A percentile compares a stretch with the other conserved stretches of the same genome.
Evolutionary conservation across 495 filamentous ascomycete genomes (phyloP).

Genomic region (Podospora conica): DNA sequence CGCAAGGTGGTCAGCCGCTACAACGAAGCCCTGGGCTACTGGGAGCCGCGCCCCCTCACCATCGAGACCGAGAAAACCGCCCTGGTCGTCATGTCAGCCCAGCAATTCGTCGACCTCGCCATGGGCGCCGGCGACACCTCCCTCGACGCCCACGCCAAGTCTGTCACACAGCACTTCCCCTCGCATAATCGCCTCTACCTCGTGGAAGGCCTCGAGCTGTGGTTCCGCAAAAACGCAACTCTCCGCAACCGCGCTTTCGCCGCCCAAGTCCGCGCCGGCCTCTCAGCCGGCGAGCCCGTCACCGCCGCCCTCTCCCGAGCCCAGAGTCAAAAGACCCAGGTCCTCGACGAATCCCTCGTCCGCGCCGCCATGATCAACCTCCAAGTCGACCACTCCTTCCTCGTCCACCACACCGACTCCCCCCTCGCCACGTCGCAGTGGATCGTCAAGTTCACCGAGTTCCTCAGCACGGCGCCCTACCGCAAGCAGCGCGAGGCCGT

Average conservation of each 20-base stretch:
- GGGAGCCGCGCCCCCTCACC: slow-evolving; percentile 56
- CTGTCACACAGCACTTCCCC: slow-evolving; percentile 50
- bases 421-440: slow-evolving; percentile 65
- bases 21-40: slow-evolving; percentile 55
- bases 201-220: slow-evolving; percentile 62
- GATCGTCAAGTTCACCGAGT: slow-evolving; percentile 74
- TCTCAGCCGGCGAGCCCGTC: slow-evolving; percentile 12
- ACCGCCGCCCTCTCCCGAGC: slow-evolving; percentile 18
- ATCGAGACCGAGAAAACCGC: slow-evolving; percentile 62
- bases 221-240: slow-evolving; percentile 66
- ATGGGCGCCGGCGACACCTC: slow-evolving; percentile 35
- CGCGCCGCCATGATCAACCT: slow-evolving; percentile 68
- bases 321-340: slow-evolving; percentile 39
- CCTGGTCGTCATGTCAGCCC: slow-evolving; percentile 58
- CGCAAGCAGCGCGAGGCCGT: slow-evolving; percentile 39
- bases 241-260: slow-evolving; percentile 60
- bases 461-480: slow-evolving; percentile 74
- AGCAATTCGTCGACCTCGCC: slow-evolving; percentile 62
- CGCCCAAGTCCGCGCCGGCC: slow-evolving; percentile 56
- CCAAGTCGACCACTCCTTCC: slow-evolving; percentile 59
- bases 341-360: slow-evolving; percentile 63
- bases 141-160: slow-evolving; percentile 55
- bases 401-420: slow-evolving; percentile 66
- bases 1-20: slow-evolving; percentile 60
- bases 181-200: slow-evolving; percentile 60